Percentiles rank a stretch among this genome's conserved stretches.
phyloP scores from a whole-genome alignment of 345 rosid genomes.

The Noccaea caerulescens region DNA sequence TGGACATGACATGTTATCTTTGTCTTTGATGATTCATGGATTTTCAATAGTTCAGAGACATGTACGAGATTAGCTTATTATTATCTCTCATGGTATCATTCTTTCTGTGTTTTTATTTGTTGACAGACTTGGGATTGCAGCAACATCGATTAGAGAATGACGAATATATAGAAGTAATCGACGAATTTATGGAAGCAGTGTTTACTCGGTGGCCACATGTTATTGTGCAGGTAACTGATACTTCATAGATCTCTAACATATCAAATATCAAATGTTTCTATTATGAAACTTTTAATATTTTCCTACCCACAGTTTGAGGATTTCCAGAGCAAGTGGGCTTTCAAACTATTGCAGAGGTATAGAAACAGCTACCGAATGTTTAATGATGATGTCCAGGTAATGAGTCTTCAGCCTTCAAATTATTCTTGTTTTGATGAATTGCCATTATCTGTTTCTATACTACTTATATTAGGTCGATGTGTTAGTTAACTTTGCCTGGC shows the following conservation, averaged over 20 bases:
- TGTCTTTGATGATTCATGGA: not conserved
- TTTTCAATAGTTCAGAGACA: conserved; percentile 15
- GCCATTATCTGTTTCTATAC: not conserved
- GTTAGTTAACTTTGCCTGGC: conserved; percentile 14
- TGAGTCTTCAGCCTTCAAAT: conserved; percentile 27
- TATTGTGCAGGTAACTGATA: conserved; percentile 79
- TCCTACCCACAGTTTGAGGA: conserved; percentile 79
- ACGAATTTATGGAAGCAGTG: conserved; percentile 99
- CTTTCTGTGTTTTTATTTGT: conserved; percentile 37
- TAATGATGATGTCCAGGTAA: conserved; percentile 99
- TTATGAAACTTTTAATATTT: not conserved
- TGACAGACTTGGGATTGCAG: conserved; percentile 90
- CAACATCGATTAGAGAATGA: conserved; percentile 86
- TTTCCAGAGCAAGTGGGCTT: conserved; percentile 99
- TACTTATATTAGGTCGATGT: conserved; percentile 6
- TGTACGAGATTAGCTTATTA: conserved; percentile 13
- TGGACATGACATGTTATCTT: not conserved
- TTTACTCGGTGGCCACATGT: conserved; percentile 98
- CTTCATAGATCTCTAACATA: conserved; percentile 28
- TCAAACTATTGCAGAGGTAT: conserved; percentile 91
- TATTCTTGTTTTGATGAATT: conserved; percentile 17
- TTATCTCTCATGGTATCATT: conserved; percentile 15
- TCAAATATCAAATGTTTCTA: conserved; percentile 14
- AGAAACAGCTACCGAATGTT: conserved; percentile 87
- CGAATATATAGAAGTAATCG: conserved; percentile 71